Percentiles rank a stretch among this genome's conserved stretches.
phyloP scores from a whole-genome alignment of 2,329 filamentous ascomycete genomes.

The Venturia oleaginea region DNA sequence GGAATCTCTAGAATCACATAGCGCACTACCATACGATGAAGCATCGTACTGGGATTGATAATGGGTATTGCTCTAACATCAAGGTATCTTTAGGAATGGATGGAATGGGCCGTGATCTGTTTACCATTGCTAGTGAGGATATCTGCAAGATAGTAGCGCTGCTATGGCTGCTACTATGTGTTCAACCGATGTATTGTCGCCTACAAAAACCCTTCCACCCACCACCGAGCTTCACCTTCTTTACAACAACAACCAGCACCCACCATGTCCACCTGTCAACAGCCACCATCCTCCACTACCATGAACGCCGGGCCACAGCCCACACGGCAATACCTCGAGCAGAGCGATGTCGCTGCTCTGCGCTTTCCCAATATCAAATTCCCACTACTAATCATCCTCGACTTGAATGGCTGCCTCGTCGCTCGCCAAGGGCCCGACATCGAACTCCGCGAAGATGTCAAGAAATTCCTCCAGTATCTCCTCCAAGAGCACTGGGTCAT shows the following conservation, averaged over 20 bases:
- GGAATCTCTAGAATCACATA: background rate
- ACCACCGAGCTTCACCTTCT: background rate
- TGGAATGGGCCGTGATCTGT: background rate
- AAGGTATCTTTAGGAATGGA: background rate
- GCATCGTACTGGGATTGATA: background rate
- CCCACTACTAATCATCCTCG: constrained; percentile 10
- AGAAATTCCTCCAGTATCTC: constrained; percentile 1
- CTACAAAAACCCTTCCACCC: background rate
- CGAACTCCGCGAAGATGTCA: constrained; percentile 1
- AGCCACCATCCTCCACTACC: background rate
- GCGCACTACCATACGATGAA: background rate
- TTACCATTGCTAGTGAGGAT: background rate
- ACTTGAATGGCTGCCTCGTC: constrained; percentile 13
- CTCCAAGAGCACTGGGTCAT: constrained; percentile 9
- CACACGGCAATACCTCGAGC: background rate
- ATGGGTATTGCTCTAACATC: background rate
- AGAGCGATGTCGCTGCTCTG: background rate
- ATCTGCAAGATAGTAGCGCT: background rate
- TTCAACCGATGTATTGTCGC: background rate
- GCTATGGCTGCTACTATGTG: background rate
- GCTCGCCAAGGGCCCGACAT: background rate
- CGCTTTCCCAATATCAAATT: background rate
- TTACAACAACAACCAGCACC: background rate
- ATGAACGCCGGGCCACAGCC: background rate
- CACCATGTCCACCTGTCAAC: no score